Conservation (phyloP, 2,329 filamentous ascomycete genomes). For the Calonectria honghensis region DNA sequence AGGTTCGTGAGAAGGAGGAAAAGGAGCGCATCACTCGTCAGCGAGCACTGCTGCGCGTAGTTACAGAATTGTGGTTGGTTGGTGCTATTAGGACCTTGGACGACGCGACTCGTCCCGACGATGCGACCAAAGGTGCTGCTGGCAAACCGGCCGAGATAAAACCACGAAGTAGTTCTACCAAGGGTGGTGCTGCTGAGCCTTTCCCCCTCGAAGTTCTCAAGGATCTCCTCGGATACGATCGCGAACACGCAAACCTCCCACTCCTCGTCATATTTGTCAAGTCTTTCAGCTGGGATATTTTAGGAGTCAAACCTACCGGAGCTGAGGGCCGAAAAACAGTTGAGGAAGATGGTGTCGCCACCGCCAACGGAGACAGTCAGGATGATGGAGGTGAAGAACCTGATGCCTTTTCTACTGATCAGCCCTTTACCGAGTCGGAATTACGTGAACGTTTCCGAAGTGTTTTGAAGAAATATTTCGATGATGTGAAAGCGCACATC, state of each 20-base stretch:
- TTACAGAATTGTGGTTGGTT: conserved; percentile 97
- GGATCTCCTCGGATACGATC: conserved; percentile 93
- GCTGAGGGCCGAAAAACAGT: conserved; percentile 89
- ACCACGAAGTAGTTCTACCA: conserved; percentile 71
- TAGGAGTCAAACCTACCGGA: conserved; percentile 84
- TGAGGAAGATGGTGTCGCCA: conserved; percentile 85
- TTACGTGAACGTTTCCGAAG: conserved; percentile 90
- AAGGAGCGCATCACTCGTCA: conserved; percentile 93
- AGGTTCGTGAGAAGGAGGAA: conserved; percentile 94
- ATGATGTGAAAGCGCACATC: conserved; percentile 93
- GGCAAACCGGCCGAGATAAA: conserved; percentile 78
- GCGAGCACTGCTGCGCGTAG: conserved; percentile 88
- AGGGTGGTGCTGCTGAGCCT: conserved; percentile 84
- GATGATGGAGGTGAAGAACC: conserved; percentile 60
- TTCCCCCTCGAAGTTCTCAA: conserved; percentile 99
- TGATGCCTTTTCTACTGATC: conserved; percentile 71
- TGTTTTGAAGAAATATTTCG: conserved; percentile 90
- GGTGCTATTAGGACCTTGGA: conserved; percentile 89
- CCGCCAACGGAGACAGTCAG: conserved; percentile 61
- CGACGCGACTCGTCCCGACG: conserved; percentile 77
- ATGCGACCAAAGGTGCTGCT: conserved; percentile 76
- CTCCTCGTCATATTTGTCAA: conserved; percentile 97
- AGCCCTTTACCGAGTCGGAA: conserved; percentile 84
- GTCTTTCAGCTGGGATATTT: conserved; percentile 94
- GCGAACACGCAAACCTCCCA: conserved; percentile 92